phyloP scores from a whole-genome alignment of 352 stramenopile genomes.

The Globisporangium megalacanthum region DNA sequence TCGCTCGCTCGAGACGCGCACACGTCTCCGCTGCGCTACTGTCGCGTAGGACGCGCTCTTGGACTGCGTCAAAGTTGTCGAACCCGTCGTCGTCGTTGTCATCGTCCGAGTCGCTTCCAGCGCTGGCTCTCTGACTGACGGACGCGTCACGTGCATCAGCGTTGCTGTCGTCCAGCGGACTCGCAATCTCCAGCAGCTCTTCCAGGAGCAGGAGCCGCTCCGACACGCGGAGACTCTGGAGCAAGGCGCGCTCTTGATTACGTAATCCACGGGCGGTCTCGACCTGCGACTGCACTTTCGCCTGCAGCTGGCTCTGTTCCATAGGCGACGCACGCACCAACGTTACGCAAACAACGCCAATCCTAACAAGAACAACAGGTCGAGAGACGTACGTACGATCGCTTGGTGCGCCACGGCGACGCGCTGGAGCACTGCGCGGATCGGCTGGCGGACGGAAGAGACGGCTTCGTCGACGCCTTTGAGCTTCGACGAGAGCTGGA shows the following conservation, averaged over 20 bases:
- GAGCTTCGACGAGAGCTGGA: constrained; percentile 84
- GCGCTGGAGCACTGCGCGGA: constrained; percentile 71
- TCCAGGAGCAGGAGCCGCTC: constrained; percentile 76
- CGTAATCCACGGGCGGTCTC: constrained; percentile 36
- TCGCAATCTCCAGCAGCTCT: constrained; percentile 64
- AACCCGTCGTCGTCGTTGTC: constrained; percentile 54
- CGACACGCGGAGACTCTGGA: constrained; percentile 63
- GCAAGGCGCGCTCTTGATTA: constrained; percentile 41
- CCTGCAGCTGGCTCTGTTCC: constrained; percentile 36
- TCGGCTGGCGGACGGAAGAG: constrained; percentile 64
- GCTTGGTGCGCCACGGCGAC: constrained; percentile 64
- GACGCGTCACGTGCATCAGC: constrained; percentile 6
- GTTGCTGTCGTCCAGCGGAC: constrained; percentile 23
- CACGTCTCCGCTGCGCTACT: constrained; percentile 47
- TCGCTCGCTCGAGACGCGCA: constrained; percentile 66
- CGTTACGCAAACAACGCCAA: too few relatives aligned
- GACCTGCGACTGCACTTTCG: constrained; percentile 47
- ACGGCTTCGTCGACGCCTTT: constrained; percentile 85
- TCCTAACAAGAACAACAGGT: not conserved
- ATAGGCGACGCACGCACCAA: too few relatives aligned
- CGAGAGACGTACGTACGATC: constrained; percentile 27
- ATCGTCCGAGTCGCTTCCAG: constrained; percentile 11
- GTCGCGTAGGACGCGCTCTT: constrained; percentile 21
- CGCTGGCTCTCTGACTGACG: not conserved
- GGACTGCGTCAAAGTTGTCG: constrained; percentile 66